Evolutionary conservation across 345 rosid species (phyloP), one percentile per base, ranked within the genome.

Genomic region (Raphanus sativus): DNA sequence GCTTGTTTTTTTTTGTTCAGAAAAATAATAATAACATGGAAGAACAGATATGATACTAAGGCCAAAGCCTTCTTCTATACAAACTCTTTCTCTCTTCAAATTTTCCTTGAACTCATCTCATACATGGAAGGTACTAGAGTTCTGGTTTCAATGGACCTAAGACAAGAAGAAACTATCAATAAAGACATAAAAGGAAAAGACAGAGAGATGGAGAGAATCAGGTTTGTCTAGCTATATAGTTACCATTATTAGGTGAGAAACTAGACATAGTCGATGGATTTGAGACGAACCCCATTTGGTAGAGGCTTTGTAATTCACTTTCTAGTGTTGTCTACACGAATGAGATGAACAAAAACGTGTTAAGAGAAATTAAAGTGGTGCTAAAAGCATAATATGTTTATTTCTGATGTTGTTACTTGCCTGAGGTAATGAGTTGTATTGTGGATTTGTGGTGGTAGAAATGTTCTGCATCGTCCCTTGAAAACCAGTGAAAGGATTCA

Each of bases 221-320:
- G 16, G 70, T 36, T 75, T 59, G 56, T 16, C 45, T 65, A 45
- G 75, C 33, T 63, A 15, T 17, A 21, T 56, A 28, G 75, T 81
- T 69, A 86, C 94, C 90, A 75, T 81, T 88, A 75, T 83, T 88
- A 59, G 86, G 85, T 82, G 90, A 87, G 82, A 86, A 83, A 78
- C 77, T 71, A 75, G 87, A 84, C 13, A 84, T 76, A 33, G 87
- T 87, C 25, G 97, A 84, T 79, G 78, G 79, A 58, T 75, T 83
- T 70, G 95, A 83, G 75, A 90, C 86, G 10, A 82, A 87, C 28
- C 93, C 97, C 95, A 90, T 88, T 70, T 89, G 92, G 80, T 84
- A 86, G 66, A 90, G 87, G 82, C 71, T 87, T 60, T 89, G 97
- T 59, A 90, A 83, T 70, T 92, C 97, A 68, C 78, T 87, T 77